Evolutionary conservation across 108 stramenopile genomes (phyloP).

Genomic region (Aurantiochytrium sp.): DNA sequence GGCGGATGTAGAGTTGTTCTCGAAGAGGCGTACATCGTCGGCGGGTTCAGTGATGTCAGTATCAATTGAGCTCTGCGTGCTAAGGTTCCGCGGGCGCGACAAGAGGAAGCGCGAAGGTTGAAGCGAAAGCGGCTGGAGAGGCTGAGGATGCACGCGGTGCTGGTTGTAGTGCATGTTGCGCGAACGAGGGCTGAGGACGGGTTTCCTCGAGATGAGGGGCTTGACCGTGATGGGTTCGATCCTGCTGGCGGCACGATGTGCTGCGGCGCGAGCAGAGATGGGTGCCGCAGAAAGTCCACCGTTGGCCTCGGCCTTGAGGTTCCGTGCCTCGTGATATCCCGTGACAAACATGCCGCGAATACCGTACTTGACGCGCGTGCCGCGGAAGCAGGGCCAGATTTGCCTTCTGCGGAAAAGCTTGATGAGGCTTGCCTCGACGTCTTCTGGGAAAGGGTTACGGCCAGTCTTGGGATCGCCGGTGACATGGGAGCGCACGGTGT

Average conservation of each 20-base stretch:
- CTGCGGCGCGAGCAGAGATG: too few species aligned
- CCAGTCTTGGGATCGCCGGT: background rate
- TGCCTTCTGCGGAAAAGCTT: background rate
- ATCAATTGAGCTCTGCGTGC: background rate
- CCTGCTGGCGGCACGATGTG: background rate
- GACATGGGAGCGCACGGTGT: background rate
- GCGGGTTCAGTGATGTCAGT: background rate
- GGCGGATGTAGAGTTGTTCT: too few species aligned
- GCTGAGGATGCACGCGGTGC: too few species aligned
- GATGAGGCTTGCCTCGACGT: background rate
- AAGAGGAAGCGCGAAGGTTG: too few species aligned
- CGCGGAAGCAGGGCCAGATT: conserved; percentile 1
- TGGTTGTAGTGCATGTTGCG: too few species aligned
- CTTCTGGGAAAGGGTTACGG: background rate
- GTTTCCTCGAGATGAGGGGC: background rate
- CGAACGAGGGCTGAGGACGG: background rate
- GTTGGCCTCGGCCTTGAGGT: background rate
- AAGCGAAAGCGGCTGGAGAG: too few species aligned
- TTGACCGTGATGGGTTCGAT: background rate
- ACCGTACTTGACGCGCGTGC: conserved; percentile 8
- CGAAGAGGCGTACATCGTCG: background rate
- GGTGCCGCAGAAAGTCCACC: background rate
- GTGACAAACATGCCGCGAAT: background rate
- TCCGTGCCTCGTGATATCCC: background rate
- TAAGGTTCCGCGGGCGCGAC: background rate